Conservation (phyloP, 352 stramenopile genomes). For the Aphanomyces euteiches region DNA sequence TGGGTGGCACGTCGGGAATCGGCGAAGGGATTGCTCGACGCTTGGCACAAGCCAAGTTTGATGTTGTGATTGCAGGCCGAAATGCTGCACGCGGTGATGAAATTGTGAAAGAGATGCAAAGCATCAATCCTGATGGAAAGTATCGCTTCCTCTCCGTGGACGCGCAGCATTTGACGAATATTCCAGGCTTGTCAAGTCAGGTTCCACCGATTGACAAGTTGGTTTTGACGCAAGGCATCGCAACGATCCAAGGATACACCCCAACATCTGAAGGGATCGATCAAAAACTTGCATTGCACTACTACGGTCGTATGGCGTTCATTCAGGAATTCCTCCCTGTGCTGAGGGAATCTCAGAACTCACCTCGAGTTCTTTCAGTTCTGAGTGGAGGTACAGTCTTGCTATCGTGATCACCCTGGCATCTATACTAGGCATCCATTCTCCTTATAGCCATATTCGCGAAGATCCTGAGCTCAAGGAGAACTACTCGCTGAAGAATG, state of each 20-base stretch:
- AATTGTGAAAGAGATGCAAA: constrained; percentile 5
- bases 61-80: constrained; percentile 10
- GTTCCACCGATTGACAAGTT: constrained; percentile 38
- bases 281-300: constrained; percentile 56
- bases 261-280: constrained; percentile 50
- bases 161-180: background rate
- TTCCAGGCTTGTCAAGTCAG: constrained; percentile 2
- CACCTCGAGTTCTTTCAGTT: constrained; percentile 38
- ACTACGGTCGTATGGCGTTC: constrained; percentile 45
- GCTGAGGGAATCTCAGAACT: constrained; percentile 29
- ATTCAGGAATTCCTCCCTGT: constrained; percentile 35
- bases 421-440: constrained; percentile 35
- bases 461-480: constrained; percentile 40
- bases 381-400: constrained; percentile 38
- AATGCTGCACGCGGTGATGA: constrained; percentile 5
- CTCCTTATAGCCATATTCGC: constrained; percentile 37
- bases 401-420: background rate
- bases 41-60: constrained; percentile 7
- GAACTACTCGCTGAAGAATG: constrained; percentile 47
- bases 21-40: constrained; percentile 14
- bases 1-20: constrained; percentile 19
- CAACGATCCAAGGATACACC: constrained; percentile 46
- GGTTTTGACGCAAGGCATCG: constrained; percentile 60
- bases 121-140: background rate
- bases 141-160: constrained; percentile 28